phyloP scores from a whole-genome alignment of 768 basidiomycete species.

The Sporobolomyces phaffii region DNA sequence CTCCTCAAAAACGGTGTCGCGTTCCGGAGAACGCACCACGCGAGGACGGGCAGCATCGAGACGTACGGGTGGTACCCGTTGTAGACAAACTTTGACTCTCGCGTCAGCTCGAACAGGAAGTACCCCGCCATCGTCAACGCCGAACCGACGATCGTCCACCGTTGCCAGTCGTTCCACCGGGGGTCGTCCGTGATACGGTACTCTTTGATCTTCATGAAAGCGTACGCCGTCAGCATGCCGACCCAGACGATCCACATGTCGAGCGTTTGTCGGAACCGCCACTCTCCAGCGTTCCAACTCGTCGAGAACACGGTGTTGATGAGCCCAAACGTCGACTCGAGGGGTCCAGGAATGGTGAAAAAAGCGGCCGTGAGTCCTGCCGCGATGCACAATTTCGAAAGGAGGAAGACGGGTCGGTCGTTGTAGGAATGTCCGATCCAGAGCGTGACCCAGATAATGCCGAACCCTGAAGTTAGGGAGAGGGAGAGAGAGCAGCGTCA shows the following conservation, averaged over 20 bases:
- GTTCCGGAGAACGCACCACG: slow-evolving; percentile 71
- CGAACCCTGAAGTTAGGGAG: slow-evolving; percentile 61
- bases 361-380: slow-evolving; percentile 60
- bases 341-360: slow-evolving; percentile 59
- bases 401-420: slow-evolving; percentile 60
- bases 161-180: slow-evolving; percentile 58
- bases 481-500: no score
- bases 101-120: slow-evolving; percentile 70
- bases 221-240: slow-evolving; percentile 73
- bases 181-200: slow-evolving; percentile 62
- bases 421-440: slow-evolving; percentile 65
- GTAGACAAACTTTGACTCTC: slow-evolving; percentile 75
- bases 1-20: slow-evolving; percentile 66
- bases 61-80: slow-evolving; percentile 78
- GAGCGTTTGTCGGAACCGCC: slow-evolving; percentile 79
- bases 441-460: slow-evolving; percentile 78
- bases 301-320: slow-evolving; percentile 65
- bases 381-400: slow-evolving; percentile 65
- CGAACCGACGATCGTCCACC: slow-evolving; percentile 54
- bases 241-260: slow-evolving; percentile 84
- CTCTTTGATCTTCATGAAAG: slow-evolving; percentile 69
- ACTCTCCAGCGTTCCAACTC: slow-evolving; percentile 77
- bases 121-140: slow-evolving; percentile 63
- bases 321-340: slow-evolving; percentile 61
- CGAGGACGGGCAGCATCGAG: slow-evolving; percentile 70